These are phyloP conservation scores for Plasmodium coatneyi DNA, from an alignment of 169 alveolate species.

Conservation along the genomic window DNA sequence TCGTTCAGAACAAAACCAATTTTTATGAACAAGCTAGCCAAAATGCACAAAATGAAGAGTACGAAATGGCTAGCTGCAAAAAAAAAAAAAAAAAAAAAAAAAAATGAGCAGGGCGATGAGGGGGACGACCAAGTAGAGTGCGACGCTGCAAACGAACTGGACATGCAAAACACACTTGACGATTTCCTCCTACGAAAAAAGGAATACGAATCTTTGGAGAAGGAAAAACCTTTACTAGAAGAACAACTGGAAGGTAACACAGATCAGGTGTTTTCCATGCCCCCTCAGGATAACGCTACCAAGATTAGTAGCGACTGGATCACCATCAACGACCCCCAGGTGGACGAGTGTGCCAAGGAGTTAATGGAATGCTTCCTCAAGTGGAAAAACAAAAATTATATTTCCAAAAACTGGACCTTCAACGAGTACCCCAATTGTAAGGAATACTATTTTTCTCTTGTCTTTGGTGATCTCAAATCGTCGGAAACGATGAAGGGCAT, in stretches of 20 bases:
- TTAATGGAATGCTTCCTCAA: constrained; percentile 72
- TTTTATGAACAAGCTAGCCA: constrained; percentile 14
- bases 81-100: neutral
- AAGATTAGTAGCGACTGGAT: constrained; percentile 57
- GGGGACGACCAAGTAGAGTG: neutral
- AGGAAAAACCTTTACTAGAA: neutral
- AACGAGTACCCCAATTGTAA: constrained; percentile 69
- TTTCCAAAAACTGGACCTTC: constrained; percentile 73
- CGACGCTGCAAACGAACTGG: neutral
- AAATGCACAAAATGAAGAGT: neutral
- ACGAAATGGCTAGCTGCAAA: neutral
- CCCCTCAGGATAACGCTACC: neutral
- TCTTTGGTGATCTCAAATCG: constrained; percentile 72
- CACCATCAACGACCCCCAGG: constrained; percentile 74
- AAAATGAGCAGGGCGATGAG: neutral
- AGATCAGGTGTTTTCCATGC: constrained; percentile 6
- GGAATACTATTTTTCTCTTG: constrained; percentile 69
- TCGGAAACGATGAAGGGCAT: constrained; percentile 65
- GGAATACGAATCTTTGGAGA: constrained; percentile 34
- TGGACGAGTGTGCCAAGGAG: constrained; percentile 75
- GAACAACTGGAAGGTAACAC: neutral
- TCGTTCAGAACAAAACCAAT: neutral
- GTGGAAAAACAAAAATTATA: constrained; percentile 71
- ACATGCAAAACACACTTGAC: neutral
- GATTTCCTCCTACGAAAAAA: constrained; percentile 10